Evolutionary conservation across 2,329 filamentous ascomycete genomes (phyloP).

Genomic region (Sclerotinia subarctica): DNA sequence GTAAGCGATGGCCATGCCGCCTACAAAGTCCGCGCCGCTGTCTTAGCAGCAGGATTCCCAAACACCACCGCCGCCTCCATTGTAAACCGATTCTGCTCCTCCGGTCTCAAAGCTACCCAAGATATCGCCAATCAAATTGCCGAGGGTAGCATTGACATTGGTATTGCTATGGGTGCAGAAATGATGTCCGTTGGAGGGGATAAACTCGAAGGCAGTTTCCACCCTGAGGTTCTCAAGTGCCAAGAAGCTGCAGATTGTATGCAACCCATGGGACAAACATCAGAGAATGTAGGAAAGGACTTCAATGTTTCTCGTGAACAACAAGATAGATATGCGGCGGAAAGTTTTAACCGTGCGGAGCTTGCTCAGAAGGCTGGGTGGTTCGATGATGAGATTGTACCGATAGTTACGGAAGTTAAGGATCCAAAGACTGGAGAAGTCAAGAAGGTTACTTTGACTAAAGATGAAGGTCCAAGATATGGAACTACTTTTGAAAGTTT

Average conservation of each 20-base stretch:
- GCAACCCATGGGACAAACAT: constrained; percentile 97
- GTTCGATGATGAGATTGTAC: constrained; percentile 92
- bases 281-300: constrained; percentile 90
- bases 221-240: constrained; percentile 68
- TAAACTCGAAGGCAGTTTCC: constrained; percentile 67
- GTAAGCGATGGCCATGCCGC: constrained; percentile 81
- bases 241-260: constrained; percentile 82
- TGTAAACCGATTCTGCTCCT: constrained; percentile 96
- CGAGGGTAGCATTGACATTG: constrained; percentile 77
- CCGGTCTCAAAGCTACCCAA: constrained; percentile 90
- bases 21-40: constrained; percentile 85
- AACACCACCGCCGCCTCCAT: constrained; percentile 80
- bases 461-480: constrained; percentile 85
- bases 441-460: constrained; percentile 73
- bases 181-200: constrained; percentile 77
- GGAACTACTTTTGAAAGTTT: constrained; percentile 84
- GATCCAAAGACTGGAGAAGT: constrained; percentile 76
- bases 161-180: constrained; percentile 85
- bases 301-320: constrained; percentile 77
- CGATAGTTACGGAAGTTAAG: constrained; percentile 78
- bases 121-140: constrained; percentile 89
- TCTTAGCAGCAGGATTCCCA: constrained; percentile 88
- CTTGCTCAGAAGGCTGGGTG: constrained; percentile 83
- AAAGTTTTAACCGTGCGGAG: constrained; percentile 86
- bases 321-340: constrained; percentile 83